Base-by-base conservation (phyloP, 2,329 filamentous ascomycete genomes). In the Davidsoniella virescens region DNA sequence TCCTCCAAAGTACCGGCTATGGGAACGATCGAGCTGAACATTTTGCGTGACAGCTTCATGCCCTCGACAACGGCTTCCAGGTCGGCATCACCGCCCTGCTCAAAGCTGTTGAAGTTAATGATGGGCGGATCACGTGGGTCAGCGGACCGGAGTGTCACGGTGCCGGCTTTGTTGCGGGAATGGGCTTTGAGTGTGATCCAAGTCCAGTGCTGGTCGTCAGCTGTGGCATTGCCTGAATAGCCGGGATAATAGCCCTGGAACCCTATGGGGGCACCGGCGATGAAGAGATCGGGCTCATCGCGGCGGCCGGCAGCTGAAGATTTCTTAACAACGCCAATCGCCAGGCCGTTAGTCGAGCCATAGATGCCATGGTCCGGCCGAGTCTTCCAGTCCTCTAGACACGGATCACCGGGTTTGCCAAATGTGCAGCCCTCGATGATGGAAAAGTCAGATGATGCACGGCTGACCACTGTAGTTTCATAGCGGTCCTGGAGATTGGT, bases 101-200 rank as follows among this genome's bases (percentile, higher is more conserved):
- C 65, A 66, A 67, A 78, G 58, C 70, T 73, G 56, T 73, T 73
- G 64, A 79, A 78, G 59, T 71, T 69, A 58, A 81, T 80, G 36
- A 71, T 62, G 0, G 80, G 80, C 14, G 71, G 70, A 47, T 82
- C 80, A 0, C 71, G 70, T 0, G 80, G 78, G 57, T 83, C 70
- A 0, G 71, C 64, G 0, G 76, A 81, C n/a, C 65, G 67, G 1
- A 85, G 67, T 1, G 64, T 72, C 10, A 85, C 78, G 0, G 69
- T 76, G n/a, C 82, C 81, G 6, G 70, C 69, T 44, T 70, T 67
- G 40, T 84, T 84, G 4, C 65, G 62, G 23, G 63, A 64, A 41
- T 69, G 67, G 0, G 70, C 69, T 59, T 79, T 78, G 44, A 79
- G 65, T 1, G 69, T 67, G 8, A 63, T 58, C 26, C 60, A 65